These are phyloP conservation scores for Lathyrus sativus DNA, from an alignment of 306 rosid genomes.

Conservation along the genomic window DNA sequence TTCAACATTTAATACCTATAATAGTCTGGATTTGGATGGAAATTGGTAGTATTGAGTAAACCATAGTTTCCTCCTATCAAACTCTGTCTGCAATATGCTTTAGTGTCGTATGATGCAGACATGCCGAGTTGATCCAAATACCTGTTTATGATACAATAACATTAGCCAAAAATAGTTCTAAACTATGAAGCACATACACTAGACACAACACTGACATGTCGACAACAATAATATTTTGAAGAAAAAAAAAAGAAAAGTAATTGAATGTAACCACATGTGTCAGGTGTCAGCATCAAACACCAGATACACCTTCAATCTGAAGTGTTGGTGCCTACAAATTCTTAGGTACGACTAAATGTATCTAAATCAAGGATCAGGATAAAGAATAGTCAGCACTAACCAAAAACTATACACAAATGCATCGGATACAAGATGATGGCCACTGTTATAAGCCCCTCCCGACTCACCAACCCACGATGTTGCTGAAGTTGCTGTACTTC, in stretches of 20 bases:
- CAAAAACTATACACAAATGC: slow-evolving; percentile 88
- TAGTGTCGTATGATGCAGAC: slow-evolving; percentile 77
- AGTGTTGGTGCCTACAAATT: neutral
- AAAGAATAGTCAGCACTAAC: slow-evolving; percentile 46
- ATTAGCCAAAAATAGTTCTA: slow-evolving; percentile 4
- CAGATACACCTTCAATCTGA: neutral
- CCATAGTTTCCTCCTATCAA: slow-evolving; percentile 95
- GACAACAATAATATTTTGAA: neutral
- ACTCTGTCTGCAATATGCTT: slow-evolving; percentile 89
- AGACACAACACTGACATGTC: neutral
- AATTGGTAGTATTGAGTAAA: slow-evolving; percentile 66
- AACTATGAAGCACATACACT: neutral
- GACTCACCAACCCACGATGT: slow-evolving; percentile 95
- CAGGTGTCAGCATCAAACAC: neutral
- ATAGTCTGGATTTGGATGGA: slow-evolving; percentile 82
- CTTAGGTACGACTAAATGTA: neutral
- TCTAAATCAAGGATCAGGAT: neutral
- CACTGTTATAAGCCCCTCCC: slow-evolving; percentile 98
- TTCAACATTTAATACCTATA: slow-evolving; percentile 44
- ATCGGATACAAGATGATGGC: slow-evolving; percentile 75
- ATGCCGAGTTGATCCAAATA: slow-evolving; percentile 92
- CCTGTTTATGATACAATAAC: slow-evolving; percentile 49
- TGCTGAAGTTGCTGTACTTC: slow-evolving; percentile 60
- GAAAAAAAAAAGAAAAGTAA: neutral
- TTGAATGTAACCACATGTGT: neutral